Percentiles rank a stretch among this genome's conserved stretches.
Conservation (phyloP, 148 eudicot species). For the Silene conica region DNA sequence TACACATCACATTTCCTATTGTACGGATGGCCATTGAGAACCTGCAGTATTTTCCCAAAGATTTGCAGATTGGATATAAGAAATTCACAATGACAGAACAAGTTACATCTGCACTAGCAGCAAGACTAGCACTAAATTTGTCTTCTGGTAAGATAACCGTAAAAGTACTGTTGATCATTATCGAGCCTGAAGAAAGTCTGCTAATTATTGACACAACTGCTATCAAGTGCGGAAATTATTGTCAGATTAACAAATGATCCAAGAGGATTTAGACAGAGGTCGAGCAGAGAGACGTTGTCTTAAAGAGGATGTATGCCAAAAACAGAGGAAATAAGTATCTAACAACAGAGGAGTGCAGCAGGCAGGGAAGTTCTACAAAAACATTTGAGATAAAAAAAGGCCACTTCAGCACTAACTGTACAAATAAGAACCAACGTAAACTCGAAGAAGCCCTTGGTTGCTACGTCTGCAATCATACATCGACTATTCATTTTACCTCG, state of each 20-base stretch:
- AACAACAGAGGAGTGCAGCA: background rate
- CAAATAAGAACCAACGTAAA: background rate
- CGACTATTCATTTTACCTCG: too few species aligned
- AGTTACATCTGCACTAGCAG: background rate
- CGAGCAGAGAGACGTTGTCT: background rate
- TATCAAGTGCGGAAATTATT: background rate
- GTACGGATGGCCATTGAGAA: slow-evolving; percentile 72
- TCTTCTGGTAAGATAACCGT: background rate
- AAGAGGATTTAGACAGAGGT: background rate
- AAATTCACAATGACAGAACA: background rate
- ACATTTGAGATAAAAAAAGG: background rate
- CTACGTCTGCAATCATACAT: background rate
- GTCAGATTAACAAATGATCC: background rate
- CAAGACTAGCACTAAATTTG: background rate
- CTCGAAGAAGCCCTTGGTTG: background rate
- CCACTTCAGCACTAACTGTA: background rate
- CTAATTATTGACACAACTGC: background rate
- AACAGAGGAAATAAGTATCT: background rate
- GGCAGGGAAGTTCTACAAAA: background rate
- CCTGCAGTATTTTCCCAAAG: slow-evolving; percentile 37
- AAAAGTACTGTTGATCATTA: background rate
- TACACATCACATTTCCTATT: slow-evolving; percentile 86
- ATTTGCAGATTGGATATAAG: slow-evolving; percentile 5
- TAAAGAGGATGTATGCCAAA: background rate
- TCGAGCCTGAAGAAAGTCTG: background rate